These are phyloP conservation scores for Penicillium sp. DNA, from an alignment of 2,329 filamentous ascomycete genomes.

Conservation along the genomic window DNA sequence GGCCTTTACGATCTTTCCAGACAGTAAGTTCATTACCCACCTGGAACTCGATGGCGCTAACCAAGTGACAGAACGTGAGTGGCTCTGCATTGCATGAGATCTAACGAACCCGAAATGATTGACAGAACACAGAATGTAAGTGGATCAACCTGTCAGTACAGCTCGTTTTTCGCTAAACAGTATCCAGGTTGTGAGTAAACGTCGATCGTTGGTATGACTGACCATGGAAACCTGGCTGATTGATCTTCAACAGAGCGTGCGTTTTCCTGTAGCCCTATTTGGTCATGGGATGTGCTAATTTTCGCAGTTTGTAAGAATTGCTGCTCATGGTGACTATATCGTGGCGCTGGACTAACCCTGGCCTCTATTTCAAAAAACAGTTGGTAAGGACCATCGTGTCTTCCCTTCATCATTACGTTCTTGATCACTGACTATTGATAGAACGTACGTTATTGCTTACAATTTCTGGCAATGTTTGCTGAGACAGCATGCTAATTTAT, in stretches of 20 bases:
- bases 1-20: neutral
- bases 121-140: neutral
- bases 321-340: neutral
- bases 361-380: neutral
- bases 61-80: neutral
- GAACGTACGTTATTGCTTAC: neutral
- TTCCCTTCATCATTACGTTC: neutral
- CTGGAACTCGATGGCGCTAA: neutral
- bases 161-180: neutral
- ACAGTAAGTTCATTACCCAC: slow-evolving; percentile 10
- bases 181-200: neutral
- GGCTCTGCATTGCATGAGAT: neutral
- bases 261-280: neutral
- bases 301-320: neutral
- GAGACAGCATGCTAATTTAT: neutral
- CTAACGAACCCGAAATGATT: neutral
- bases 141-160: neutral
- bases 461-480: neutral
- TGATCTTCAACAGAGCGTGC: neutral
- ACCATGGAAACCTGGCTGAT: neutral
- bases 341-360: neutral
- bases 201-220: neutral
- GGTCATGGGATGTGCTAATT: neutral
- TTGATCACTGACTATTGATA: neutral
- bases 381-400: neutral